These are phyloP conservation scores for Pseudocercospora eumusae DNA, from an alignment of 2,329 filamentous ascomycete species.

Conservation along the genomic window DNA sequence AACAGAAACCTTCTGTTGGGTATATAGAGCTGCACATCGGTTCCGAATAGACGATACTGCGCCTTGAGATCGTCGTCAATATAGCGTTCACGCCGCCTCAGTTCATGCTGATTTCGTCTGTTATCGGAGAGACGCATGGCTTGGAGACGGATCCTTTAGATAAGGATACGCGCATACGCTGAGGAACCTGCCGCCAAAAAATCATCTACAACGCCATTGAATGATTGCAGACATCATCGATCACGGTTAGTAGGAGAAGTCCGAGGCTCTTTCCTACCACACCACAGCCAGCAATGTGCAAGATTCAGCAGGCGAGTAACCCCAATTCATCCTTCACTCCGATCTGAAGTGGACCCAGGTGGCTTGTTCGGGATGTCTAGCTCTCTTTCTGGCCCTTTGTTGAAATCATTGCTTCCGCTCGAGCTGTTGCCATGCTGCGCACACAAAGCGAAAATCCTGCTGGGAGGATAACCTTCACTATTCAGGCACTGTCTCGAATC, in stretches of 20 bases:
- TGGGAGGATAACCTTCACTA: not conserved
- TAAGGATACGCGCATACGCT: not conserved
- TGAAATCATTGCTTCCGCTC: not conserved
- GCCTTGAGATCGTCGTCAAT: constrained; percentile 1
- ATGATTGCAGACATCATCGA: constrained; percentile 2
- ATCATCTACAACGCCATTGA: not conserved
- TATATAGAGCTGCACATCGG: constrained; percentile 4
- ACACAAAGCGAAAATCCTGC: not conserved
- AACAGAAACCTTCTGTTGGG: not conserved
- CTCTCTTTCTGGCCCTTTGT: not conserved
- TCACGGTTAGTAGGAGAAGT: not conserved
- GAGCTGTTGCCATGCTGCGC: not conserved
- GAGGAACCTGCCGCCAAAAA: not conserved
- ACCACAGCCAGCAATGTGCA: constrained; percentile 1
- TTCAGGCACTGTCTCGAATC: not conserved
- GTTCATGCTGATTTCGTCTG: not conserved
- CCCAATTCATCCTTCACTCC: not conserved
- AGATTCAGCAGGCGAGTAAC: not conserved
- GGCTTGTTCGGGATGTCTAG: constrained; percentile 1
- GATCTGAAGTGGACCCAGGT: not conserved
- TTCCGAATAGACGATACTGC: not conserved
- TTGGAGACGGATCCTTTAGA: not conserved
- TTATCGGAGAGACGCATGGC: not conserved
- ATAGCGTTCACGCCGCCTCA: constrained; percentile 6
- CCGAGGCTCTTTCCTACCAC: constrained; percentile 3